Base-by-base conservation (phyloP, 768 basidiomycete genomes). In the Glaciozyma martinii region DNA sequence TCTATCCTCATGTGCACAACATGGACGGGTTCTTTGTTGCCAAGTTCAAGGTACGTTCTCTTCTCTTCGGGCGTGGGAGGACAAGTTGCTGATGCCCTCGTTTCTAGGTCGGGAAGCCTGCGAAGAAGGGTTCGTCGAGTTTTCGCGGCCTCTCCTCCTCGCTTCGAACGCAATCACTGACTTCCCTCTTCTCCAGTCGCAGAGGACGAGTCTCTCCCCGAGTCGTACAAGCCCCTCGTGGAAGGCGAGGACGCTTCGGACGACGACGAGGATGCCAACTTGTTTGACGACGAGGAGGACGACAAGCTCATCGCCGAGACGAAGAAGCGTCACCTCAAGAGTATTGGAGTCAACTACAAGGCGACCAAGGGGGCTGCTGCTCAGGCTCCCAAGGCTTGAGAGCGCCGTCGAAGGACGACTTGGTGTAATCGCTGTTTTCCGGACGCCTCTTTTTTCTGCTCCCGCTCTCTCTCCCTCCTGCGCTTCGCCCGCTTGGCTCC, bases 1-100 rank as follows among this genome's bases (percentile, higher is more conserved):
- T 91, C 77, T 94, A 92, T 56, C 78, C 73, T 47, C 72, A 72
- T 44, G 66, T 95, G 72, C 93, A 97, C 79, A 99, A 99, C 78
- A 95, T 98, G 93, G 95, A 99, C 76, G 95, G 95, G 8, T 99
- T 99, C 82, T 99, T 83, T 76, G 93, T 98, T 61, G 94, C 94
- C 65, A 98, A 98, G 77, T 90, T 99, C 82, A 93, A 89, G 77
- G 86, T 98, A n/a, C 18, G 53, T 33, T 54, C 25, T 54, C 50
- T 5, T 29, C 13, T 29, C 29, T 7, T 19, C 50, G 27, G 13
- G 15, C 49, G n/a, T 29, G 5, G 27, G 13, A 25, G 25, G 13
- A n/a, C n/a, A n/a, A n/a, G 13, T 23, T 29, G 50, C 50, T 52
- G 50, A 52, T 23, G 1, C 27, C 30, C n/a, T 52, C 50, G 23